Evolutionary conservation across 2,329 filamentous ascomycete genomes (phyloP), one percentile per base, ranked within the genome.

Genomic region (Diaporthe citrichinensis): DNA sequence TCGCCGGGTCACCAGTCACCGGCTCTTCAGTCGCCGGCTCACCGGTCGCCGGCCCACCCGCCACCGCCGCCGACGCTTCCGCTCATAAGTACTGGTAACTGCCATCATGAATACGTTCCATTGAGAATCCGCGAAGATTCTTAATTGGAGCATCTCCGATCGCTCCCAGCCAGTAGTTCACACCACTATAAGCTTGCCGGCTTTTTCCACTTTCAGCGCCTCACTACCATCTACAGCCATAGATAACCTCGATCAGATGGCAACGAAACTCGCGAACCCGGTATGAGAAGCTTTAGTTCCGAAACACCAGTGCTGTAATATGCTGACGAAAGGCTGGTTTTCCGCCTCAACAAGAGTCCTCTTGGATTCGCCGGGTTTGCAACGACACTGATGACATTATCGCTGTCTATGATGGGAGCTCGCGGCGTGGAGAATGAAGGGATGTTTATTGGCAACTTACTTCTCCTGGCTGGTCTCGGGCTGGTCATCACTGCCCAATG

Each of bases 321-420:
- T 62, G 3, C 36, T 44, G 39, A 62, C 39, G 9, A 6, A 20
- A 12, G n/a, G 1, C 20, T 62, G 14, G 4, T 15, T 8, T 44
- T 28, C 3, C 4, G n/a, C 36, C 15, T 12, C 36, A 10, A 14
- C 12, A 28, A 62, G 59, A 28, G 39, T 20, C 59, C 59, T 20
- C 59, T 62, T 7, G 59, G 59, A 62, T 62, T 44, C n/a, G n/a
- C 59, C n/a, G 36, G n/a, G 15, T 62, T 62, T 6, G 59, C 59
- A 31, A 62, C 59, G 4, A 62, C 59, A 1, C 31, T 62, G 36
- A 62, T 62, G 59, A 44, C 59, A 62, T 28, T 62, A 6, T 62
- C 36, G 7, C 25, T 44, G 10, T 28, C 36, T 15, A 62, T 62
- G 59, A 44, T 62, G 59, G 59, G 59, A 28, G 36, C 59, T 44